Evolutionary conservation across 441 rosid genomes (phyloP), one percentile per base, ranked within the genome.

Genomic region (Aleurites moluccanus): DNA sequence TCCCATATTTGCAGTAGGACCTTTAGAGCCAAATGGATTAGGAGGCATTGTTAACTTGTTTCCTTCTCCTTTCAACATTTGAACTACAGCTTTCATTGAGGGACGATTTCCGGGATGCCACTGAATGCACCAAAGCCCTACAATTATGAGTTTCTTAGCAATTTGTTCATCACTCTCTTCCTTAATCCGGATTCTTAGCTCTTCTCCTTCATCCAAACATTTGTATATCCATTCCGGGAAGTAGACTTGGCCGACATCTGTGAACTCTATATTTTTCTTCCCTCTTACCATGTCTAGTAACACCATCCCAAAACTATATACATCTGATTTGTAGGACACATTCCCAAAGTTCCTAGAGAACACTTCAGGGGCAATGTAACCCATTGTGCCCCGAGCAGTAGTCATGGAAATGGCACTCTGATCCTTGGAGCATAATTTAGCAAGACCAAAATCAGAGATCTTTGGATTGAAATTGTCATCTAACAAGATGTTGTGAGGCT

Each of bases 21-120:
- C 73, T 64, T 72, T 38, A 55, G 80, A 73, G 49, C 73, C 67
- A 56, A 80, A 82, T 42, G 83, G 85, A 69, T 75, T 77, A 4
- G 81, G 73, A 21, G 83, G 79, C 57, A 79, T 23, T 59, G 73
- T 56, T n/a, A 82, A 18, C n/a, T 76, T 60, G n/a, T 73, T 72
- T 40, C 38, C 75, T 15, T 77, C 81, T 23, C 79, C 83, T 64
- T 82, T 79, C 69, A 79, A 47, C 81, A 82, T 82, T 42, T 79
- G 85, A 55, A 82, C 79, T 20, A 74, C 81, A 55, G 35, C 27
- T 25, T 70, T 79, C 78, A 79, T 82, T 6, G 83, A 74, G 2
- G 83, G 85, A 27, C 83, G 83, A 57, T 72, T 81, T 14, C 63
- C 52, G 0, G 83, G 83, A 35, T 80, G 38, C 85, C 83, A 77